A percentile compares a stretch with the other conserved stretches of the same genome.
Evolutionary conservation across 2,329 filamentous ascomycete genomes (phyloP).

Genomic region (Sporothrix euskadiensis): DNA sequence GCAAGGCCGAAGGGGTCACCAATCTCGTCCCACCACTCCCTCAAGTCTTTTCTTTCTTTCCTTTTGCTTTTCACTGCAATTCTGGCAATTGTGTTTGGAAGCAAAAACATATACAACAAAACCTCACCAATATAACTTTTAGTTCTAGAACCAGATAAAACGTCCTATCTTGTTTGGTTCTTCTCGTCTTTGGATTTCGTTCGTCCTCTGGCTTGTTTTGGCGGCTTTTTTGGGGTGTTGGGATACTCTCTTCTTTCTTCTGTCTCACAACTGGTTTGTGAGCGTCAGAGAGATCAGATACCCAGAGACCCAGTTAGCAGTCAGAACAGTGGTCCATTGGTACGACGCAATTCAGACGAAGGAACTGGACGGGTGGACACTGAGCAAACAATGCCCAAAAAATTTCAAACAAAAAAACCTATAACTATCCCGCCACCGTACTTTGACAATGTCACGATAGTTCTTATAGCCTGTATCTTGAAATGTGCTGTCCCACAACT

Average conservation of each 20-base stretch:
- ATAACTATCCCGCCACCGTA: not conserved
- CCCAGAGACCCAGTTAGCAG: not conserved
- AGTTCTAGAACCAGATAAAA: conserved; percentile 15
- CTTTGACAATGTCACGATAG: not conserved
- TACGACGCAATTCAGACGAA: not conserved
- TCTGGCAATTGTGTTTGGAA: conserved; percentile 11
- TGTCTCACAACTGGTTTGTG: conserved; percentile 14
- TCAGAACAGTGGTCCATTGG: not conserved
- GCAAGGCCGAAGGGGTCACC: not conserved
- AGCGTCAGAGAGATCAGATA: not conserved
- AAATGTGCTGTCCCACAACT: not conserved
- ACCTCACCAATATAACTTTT: conserved; percentile 9
- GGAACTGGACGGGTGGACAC: not conserved
- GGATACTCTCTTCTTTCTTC: not conserved
- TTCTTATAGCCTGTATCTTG: not conserved
- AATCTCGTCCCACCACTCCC: conserved; percentile 8
- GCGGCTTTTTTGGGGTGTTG: not conserved
- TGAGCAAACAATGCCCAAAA: conserved; percentile 18
- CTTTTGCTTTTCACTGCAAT: not conserved
- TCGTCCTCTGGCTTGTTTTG: not conserved
- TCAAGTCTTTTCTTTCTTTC: not conserved
- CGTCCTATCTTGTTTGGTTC: not conserved
- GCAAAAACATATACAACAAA: not conserved
- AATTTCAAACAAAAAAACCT: not conserved
- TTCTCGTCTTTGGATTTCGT: not conserved